Conservation (phyloP, 2,329 filamentous ascomycete genomes). For the Trichophyton mentagrophytes region DNA sequence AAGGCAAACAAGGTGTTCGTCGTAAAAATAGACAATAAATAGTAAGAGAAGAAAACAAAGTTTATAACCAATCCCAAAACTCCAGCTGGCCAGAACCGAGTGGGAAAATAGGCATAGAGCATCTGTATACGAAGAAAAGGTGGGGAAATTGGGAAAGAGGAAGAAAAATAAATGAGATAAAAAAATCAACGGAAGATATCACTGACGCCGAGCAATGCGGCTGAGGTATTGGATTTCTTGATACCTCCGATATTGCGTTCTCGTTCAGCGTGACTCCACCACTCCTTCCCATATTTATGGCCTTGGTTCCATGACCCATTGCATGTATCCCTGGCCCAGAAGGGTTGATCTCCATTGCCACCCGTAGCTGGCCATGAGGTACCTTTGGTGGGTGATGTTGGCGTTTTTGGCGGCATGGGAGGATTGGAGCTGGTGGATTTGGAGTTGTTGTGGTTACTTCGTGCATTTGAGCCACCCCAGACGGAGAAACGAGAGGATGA, state of each 20-base stretch:
- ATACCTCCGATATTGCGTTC: slow-evolving; percentile 19
- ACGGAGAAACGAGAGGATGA: slow-evolving; percentile 12
- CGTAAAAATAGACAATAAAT: not conserved
- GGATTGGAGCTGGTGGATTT: slow-evolving; percentile 14
- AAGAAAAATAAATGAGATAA: no score
- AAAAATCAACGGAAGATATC: slow-evolving; percentile 8
- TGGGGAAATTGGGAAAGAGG: not conserved
- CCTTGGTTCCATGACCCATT: slow-evolving; percentile 33
- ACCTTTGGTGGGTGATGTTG: slow-evolving; percentile 12
- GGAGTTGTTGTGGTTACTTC: not conserved
- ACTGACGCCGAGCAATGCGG: not conserved
- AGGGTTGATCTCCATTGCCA: slow-evolving; percentile 20
- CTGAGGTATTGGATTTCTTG: not conserved
- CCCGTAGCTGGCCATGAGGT: slow-evolving; percentile 4
- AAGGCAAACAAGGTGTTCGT: not conserved
- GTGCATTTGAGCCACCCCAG: slow-evolving; percentile 7
- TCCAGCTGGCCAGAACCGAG: not conserved
- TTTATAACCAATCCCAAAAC: not conserved
- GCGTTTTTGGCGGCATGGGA: slow-evolving; percentile 10
- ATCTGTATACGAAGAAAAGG: slow-evolving; percentile 13
- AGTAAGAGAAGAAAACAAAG: not conserved
- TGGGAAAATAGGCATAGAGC: not conserved
- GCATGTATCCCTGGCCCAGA: slow-evolving; percentile 32
- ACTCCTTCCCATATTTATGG: slow-evolving; percentile 30
- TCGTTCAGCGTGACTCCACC: slow-evolving; percentile 35